Evolutionary conservation across 2,329 filamentous ascomycete species (phyloP), one percentile per base, ranked within the genome.

Genomic region (Zasmidium angulare): DNA sequence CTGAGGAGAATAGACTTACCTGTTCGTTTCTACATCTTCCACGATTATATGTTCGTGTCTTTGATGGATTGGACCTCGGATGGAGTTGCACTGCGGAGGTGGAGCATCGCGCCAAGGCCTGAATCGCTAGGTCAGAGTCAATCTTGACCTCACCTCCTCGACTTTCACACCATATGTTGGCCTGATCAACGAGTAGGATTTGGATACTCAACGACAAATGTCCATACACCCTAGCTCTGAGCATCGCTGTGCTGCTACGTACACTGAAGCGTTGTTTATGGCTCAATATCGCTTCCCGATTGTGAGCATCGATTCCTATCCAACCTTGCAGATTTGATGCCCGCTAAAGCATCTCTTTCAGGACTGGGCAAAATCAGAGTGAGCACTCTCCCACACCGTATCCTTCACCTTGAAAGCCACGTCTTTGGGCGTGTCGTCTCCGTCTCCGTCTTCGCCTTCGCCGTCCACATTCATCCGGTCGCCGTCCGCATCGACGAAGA

Each of bases 341-440:
- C 14, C 14, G 29, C 29, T 36, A 36, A 7, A 36, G 29, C 14
- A 36, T 14, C 24, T 46, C 12, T 26, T 9, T 50, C 26, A 43
- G 36, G 52, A 50, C 53, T 56, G 53, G 6, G 48, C n/a, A 22
- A 60, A 62, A 2, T 54, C 46, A 3, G 53, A 57, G 46, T 58
- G 60, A 10, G 19, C 36, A 2, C 22, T 46, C 1, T 62, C 57
- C 54, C 60, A 60, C 12, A 62, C 6, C 2, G 40, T 43, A n/a
- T 62, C 57, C 50, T 12, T 17, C 3, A 55, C 40, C 14, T 14
- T 17, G 22, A 60, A 60, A 14, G 53, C 57, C 46, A 53, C 51
- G 12, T 47, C 46, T 23, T 26, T 1, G 3, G n/a, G 36, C 26
- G 50, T 50, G 3, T 19, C 46, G 14, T 24, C 46, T 7, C 47